Evolutionary conservation across 768 basidiomycete genomes (phyloP), one percentile per base, ranked within the genome.

Genomic region (Lanmaoa rubissima): DNA sequence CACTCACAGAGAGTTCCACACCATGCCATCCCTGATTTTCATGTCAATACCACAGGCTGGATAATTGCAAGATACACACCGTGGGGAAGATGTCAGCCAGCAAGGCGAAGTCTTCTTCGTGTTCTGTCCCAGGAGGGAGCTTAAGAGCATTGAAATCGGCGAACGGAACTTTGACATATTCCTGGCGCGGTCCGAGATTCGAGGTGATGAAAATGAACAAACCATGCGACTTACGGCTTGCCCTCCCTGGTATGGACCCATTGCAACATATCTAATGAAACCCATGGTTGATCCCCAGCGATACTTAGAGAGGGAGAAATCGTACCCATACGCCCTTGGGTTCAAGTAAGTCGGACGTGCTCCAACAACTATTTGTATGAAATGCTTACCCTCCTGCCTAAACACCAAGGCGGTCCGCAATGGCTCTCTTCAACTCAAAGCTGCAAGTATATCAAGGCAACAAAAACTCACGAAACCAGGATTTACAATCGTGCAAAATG

Each of bases 401-500:
- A 13, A 40, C 5, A 14, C 38, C 12, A 47, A 43, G 32, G n/a
- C 2, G 31, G 19, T 13, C 19, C 28, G 4, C 13, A 21, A 34
- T 8, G 14, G 8, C 19, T 4, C 11, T n/a, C 28, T 16, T 54
- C 7, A 48, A 12, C 21, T n/a, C 21, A 24, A 42, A 39, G 16
- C 9, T 5, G 14, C 2, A 26, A 43, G 14, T 5, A 9, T 26
- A 10, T 28, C 16, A 44, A 44, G 14, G 26, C 10, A 21, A 48
- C 32, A 17, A 7, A 26, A 34, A 13, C 45, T 54, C 31, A 47
- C 51, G n/a, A 54, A 48, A 31, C 46, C 56, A 13, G 82, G 82
- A 56, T 84, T 84, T 12, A 84, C 82, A 47, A 77, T 66, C 4
- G 81, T 83, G 64, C 82, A 84, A 65, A 82, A 83, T 0, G 80